These are phyloP conservation scores for Euptelea pleiosperma DNA, from an alignment of 164 flowering plant species.

Conservation along the genomic window DNA sequence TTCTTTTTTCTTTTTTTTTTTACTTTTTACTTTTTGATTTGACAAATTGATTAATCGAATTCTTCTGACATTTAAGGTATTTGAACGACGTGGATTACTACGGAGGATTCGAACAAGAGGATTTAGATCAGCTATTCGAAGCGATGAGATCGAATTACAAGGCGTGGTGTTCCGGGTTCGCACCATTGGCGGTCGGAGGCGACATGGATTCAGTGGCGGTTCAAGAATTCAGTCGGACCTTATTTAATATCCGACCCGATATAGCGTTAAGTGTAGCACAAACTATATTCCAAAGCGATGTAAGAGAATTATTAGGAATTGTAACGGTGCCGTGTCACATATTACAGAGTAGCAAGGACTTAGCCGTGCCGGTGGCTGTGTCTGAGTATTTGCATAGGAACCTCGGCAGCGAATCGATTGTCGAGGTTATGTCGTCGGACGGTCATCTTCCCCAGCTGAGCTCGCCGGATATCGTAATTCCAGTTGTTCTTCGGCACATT, in stretches of 20 bases:
- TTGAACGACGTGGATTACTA: slow-evolving; percentile 45
- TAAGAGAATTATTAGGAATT: slow-evolving; percentile 23
- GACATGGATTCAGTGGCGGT: slow-evolving; percentile 50
- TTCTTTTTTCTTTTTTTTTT: background rate
- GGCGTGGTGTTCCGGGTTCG: slow-evolving; percentile 49
- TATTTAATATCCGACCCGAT: slow-evolving; percentile 53
- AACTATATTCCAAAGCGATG: slow-evolving; percentile 40
- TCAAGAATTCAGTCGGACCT: slow-evolving; percentile 53
- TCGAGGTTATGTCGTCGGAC: slow-evolving; percentile 45
- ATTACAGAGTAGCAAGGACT: slow-evolving; percentile 46
- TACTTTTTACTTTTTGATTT: background rate
- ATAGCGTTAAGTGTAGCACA: slow-evolving; percentile 41
- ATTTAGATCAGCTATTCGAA: slow-evolving; percentile 40
- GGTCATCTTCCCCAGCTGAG: slow-evolving; percentile 58
- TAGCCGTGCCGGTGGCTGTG: slow-evolving; percentile 49
- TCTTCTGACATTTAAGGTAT: too few relatives aligned
- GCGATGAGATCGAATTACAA: slow-evolving; percentile 44
- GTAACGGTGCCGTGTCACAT: slow-evolving; percentile 52
- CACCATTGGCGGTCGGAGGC: slow-evolving; percentile 48
- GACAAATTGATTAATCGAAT: too few relatives aligned
- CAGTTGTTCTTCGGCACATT: slow-evolving; percentile 46
- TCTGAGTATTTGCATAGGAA: slow-evolving; percentile 43
- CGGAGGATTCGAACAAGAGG: slow-evolving; percentile 54
- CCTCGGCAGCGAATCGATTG: slow-evolving; percentile 37
- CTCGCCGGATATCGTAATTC: slow-evolving; percentile 47